phyloP scores from a whole-genome alignment of 805 yeast genomes.

The Yamadazyma takamatsuzukensis region DNA sequence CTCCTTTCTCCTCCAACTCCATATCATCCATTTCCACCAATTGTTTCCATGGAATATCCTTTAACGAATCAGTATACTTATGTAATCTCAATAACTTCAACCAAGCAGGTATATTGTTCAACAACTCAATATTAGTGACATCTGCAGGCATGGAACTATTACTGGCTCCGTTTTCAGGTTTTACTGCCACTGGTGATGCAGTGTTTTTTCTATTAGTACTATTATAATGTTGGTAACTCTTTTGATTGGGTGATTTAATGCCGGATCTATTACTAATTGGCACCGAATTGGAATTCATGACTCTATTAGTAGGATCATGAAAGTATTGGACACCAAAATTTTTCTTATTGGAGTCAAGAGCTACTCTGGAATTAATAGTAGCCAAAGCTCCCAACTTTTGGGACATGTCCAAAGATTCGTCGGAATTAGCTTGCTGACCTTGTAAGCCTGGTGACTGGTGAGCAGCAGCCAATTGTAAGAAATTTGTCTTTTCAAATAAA shows the following conservation, averaged over 20 bases:
- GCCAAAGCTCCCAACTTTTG: conserved; percentile 62
- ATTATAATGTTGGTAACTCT: conserved; percentile 3
- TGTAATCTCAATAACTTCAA: conserved; percentile 83
- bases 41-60: conserved; percentile 73
- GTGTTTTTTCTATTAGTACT: conserved; percentile 8
- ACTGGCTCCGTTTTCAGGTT: conserved; percentile 2
- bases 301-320: conserved; percentile 32
- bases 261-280: conserved; percentile 20
- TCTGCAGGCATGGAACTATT: conserved; percentile 40
- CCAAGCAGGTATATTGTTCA: conserved; percentile 89
- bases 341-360: conserved; percentile 40
- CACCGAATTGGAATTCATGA: conserved; percentile 34
- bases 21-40: conserved; percentile 68
- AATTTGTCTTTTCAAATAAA: conserved; percentile 41
- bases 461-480: conserved; percentile 34
- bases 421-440: conserved; percentile 15
- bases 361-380: conserved; percentile 57
- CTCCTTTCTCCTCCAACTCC: conserved; percentile 74
- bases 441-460: conserved; percentile 16
- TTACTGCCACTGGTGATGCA: conserved; percentile 8
- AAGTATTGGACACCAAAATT: conserved; percentile 10
- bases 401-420: conserved; percentile 20
- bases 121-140: conserved; percentile 41
- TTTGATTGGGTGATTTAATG: conserved; percentile 13
- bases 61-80: conserved; percentile 84